Base-by-base conservation (phyloP, 148 eudicot genomes). In the Fagopyrum homotropicum region DNA sequence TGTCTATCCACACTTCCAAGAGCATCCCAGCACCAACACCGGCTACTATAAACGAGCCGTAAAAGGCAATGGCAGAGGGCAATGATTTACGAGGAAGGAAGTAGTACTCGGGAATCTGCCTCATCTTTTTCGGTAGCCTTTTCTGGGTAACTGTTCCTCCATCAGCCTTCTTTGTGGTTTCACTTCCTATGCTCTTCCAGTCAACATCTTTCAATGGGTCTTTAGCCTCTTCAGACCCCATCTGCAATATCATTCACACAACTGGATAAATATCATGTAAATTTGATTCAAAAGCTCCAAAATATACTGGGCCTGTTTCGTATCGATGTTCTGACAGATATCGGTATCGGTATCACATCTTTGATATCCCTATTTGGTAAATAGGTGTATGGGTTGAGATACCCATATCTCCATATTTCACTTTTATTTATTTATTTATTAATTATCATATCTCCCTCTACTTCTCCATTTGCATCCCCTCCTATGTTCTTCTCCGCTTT, bases 21-120 rank as follows among this genome's bases (percentile, higher is more conserved):
- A 88, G 87, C 89, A 88, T 88, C 71, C 93, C 93, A 50, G 93
- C 89, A 68, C 93, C 93, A 78, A 89, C 69, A 79, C 91, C 93
- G 75, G 83, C 93, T 66, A 75, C 86, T 78, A 89, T 88, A 76
- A 81, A 87, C 1, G 89, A 84, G 45, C 93, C 93, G 57, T 89
- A 89, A 43, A 86, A 85, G 52, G 82, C 86, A 9, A 83, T 81
- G 72, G 88, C 86, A 9, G 81, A 72, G 69, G 90, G 90, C 75
- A 80, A 47, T 22, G 96, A 85, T 73, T 29, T 86, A 45, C 95
- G 82, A 63, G 89, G 92, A 79, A 90, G 88, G 55, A 90, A 88
- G 80, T 90, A 90, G 76, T 71, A 79, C 7, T 90, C 92, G 12
- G 96, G 92, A 56, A 90, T 87, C 70, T 86, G 85, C 77, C 90